Evolutionary conservation across 331 rosid species (phyloP).

Genomic region (Pyrus hybrid): DNA sequence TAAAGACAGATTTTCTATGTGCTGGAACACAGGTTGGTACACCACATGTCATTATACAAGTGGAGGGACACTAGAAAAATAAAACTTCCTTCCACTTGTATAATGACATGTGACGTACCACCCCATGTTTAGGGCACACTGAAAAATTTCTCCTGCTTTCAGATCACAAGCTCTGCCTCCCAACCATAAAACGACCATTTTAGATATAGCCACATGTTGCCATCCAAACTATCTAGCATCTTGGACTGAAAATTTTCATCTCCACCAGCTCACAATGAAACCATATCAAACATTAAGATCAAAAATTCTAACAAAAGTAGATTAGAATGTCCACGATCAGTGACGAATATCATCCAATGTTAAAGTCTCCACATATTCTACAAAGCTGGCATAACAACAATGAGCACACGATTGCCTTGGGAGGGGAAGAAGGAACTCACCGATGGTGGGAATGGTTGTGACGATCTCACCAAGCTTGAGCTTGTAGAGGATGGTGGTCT

Average conservation of each 20-base stretch:
- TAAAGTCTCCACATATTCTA: background rate
- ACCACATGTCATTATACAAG: no score
- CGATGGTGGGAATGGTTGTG: constrained; percentile 96
- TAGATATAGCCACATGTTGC: no score
- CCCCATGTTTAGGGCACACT: no score
- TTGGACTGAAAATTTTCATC: no score
- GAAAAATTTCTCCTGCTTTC: background rate
- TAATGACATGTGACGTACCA: no score
- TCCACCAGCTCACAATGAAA: no score
- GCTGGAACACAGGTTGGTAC: no score
- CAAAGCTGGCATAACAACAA: background rate
- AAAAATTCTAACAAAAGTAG: background rate
- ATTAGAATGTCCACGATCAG: background rate
- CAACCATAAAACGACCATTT: no score
- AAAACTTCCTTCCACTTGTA: no score
- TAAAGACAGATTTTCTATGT: no score
- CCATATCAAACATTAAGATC: background rate
- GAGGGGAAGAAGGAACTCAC: constrained; percentile 37
- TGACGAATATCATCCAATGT: background rate
- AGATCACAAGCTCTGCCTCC: background rate
- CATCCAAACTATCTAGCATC: no score
- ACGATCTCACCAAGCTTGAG: constrained; percentile 99
- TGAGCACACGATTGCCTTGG: background rate
- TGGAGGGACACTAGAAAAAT: no score
- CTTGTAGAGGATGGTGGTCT: constrained; percentile 98